Conservation (phyloP, 208 protist genomes). For the Crithidia mellificae region DNA sequence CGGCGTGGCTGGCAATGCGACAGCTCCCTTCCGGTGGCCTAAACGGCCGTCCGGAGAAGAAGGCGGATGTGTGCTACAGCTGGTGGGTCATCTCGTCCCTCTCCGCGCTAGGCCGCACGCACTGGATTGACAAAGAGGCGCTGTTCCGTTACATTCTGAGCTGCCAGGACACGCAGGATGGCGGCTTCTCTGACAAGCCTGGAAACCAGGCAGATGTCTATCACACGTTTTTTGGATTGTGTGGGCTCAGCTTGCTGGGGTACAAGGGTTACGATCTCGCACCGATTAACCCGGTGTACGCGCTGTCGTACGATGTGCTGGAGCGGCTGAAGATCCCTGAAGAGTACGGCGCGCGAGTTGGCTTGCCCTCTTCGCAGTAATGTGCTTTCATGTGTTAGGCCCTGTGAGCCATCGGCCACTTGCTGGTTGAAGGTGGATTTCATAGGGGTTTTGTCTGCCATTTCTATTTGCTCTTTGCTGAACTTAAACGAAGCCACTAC, state of each 20-base stretch:
- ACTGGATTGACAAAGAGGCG: slow-evolving; percentile 95
- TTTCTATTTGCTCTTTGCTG: too few species aligned
- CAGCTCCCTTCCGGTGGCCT: slow-evolving; percentile 98
- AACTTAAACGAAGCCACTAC: too few species aligned
- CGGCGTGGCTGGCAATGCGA: slow-evolving; percentile 98
- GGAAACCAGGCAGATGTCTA: slow-evolving; percentile 98
- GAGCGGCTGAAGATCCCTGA: slow-evolving; percentile 56
- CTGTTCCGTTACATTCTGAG: slow-evolving; percentile 95
- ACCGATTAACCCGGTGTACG: slow-evolving; percentile 90
- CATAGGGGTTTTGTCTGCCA: too few species aligned
- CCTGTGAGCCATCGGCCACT: too few species aligned
- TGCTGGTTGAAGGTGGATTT: too few species aligned
- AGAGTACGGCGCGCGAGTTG: slow-evolving; percentile 59
- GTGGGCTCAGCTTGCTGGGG: slow-evolving; percentile 93
- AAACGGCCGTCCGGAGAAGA: slow-evolving; percentile 99
- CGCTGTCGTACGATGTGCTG: slow-evolving; percentile 82
- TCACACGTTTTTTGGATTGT: slow-evolving; percentile 99
- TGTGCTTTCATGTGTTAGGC: background rate
- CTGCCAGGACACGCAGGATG: slow-evolving; percentile 96
- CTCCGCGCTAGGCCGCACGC: slow-evolving; percentile 85
- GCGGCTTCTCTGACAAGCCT: slow-evolving; percentile 98
- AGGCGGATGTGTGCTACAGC: slow-evolving; percentile 99
- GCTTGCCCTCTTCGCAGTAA: slow-evolving; percentile 4
- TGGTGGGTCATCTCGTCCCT: slow-evolving; percentile 99
- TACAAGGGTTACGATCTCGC: slow-evolving; percentile 72